phyloP scores from a whole-genome alignment of 2,329 filamentous ascomycete species.

The Xylariaceae sp. region DNA sequence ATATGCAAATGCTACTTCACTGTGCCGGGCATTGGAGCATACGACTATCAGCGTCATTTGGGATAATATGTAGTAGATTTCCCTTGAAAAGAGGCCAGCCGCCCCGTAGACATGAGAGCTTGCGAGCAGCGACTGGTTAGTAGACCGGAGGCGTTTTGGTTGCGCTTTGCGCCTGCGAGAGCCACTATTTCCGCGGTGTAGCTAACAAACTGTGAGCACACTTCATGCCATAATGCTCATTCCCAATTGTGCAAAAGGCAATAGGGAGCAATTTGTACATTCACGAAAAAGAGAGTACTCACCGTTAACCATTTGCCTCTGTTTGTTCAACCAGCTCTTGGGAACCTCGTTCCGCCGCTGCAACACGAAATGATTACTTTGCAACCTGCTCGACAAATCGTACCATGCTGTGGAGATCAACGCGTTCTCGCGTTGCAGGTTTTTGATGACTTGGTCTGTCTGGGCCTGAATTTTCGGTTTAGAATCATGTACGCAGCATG shows the following conservation, averaged over 20 bases:
- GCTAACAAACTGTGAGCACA: constrained; percentile 32
- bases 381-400: constrained; percentile 77
- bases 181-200: constrained; percentile 44
- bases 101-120: background rate
- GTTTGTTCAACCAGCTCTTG: constrained; percentile 84
- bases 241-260: background rate
- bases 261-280: background rate
- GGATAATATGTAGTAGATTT: background rate
- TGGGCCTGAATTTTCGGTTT: constrained; percentile 49
- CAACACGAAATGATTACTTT: constrained; percentile 82
- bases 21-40: background rate
- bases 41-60: background rate
- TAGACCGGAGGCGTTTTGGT: background rate
- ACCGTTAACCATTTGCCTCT: constrained; percentile 74
- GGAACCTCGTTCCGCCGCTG: constrained; percentile 77
- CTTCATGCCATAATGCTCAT: background rate
- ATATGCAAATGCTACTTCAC: background rate
- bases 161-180: constrained; percentile 20
- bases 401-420: constrained; percentile 88
- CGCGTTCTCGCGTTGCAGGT: constrained; percentile 77
- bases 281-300: constrained; percentile 29
- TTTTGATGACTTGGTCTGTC: constrained; percentile 65
- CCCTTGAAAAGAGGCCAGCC: background rate
- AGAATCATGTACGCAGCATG: constrained; percentile 10
- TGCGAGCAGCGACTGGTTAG: background rate